These are phyloP conservation scores for Phialophora verrucosa DNA, from an alignment of 2,329 filamentous ascomycete species.

Conservation along the genomic window DNA sequence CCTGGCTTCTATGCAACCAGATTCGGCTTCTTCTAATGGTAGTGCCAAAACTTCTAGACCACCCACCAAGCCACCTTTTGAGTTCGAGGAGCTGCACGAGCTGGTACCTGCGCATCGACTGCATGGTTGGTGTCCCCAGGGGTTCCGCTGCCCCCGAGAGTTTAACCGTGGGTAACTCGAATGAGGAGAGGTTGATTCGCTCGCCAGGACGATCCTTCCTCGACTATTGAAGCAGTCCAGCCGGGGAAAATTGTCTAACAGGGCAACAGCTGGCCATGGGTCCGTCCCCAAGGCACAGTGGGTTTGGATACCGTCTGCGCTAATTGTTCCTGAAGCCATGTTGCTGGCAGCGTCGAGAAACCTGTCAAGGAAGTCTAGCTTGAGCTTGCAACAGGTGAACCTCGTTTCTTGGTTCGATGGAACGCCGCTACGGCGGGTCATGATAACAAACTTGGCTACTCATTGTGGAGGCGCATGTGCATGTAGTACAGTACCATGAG, in stretches of 20 bases:
- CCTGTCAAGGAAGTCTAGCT: slow-evolving; percentile 1
- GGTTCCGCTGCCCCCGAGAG: slow-evolving; percentile 1
- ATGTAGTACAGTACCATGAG: slow-evolving; percentile 9
- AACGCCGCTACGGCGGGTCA: not conserved
- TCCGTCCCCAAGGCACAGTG: not conserved
- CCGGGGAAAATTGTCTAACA: not conserved
- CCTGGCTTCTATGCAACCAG: not conserved
- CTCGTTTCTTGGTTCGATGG: not conserved
- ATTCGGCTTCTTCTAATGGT: not conserved
- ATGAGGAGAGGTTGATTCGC: not conserved
- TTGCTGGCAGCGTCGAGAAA: slow-evolving; percentile 5
- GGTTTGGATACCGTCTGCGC: not conserved
- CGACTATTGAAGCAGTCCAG: not conserved
- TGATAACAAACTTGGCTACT: not conserved
- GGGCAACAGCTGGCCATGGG: not conserved
- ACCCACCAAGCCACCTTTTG: not conserved
- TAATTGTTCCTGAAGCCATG: not conserved
- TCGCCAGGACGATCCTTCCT: slow-evolving; percentile 1
- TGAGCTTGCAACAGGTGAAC: not conserved
- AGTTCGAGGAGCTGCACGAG: not conserved
- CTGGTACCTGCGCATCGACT: slow-evolving; percentile 2
- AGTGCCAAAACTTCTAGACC: not conserved
- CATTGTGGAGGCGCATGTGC: not conserved
- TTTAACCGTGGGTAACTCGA: not conserved
- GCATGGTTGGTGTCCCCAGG: not conserved